Base-by-base conservation (phyloP, 75 land plant species). In the Picea sitchensis region DNA sequence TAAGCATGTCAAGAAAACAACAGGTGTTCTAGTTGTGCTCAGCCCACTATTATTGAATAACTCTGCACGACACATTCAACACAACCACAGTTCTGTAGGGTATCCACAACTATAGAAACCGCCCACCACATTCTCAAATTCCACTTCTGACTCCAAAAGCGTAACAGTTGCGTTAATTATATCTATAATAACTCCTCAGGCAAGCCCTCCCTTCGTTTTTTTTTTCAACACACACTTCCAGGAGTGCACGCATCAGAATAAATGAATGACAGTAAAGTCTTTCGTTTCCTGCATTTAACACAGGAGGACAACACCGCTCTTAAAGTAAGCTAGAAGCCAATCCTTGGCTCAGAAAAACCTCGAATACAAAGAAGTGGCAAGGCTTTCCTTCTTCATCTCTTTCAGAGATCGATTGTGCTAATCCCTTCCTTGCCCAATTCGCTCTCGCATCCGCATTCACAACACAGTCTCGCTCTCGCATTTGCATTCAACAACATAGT, bases 1-100 rank as follows among this genome's bases (percentile, higher is more conserved):
- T n/a, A n/a, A n/a, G n/a, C 17, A 38, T 12, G 20, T 0, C 12
- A 6, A 71, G 44, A 71, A 36, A 71, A 44, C 11, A 71, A 71
- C 56, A 13, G 74, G 2, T 11, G 9, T n/a, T 41, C 54, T 38
- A 15, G 51, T 56, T 8, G 56, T 51, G 56, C 56, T 9, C 56
- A 12, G 56, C 56, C 9, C 8, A 51, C 8, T 51, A 7, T n/a
- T 71, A 71, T 47, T 38, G 74, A 44, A 71, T 71, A 41, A 71
- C 74, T 71, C 74, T 71, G 51, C 74, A 71, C 51, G 44, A 71
- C 26, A 71, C 74, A 71, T 71, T 71, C 74, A 71, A 38, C 23
- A 71, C 44, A 41, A 71, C 74, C 51, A 56, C 74, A 18, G 51
- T 71, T 71, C 74, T 71, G 12, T 71, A 71, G 54, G 44, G n/a